Base-by-base conservation (phyloP, 2,329 filamentous ascomycete species). In the Verticillium albo-atrum region DNA sequence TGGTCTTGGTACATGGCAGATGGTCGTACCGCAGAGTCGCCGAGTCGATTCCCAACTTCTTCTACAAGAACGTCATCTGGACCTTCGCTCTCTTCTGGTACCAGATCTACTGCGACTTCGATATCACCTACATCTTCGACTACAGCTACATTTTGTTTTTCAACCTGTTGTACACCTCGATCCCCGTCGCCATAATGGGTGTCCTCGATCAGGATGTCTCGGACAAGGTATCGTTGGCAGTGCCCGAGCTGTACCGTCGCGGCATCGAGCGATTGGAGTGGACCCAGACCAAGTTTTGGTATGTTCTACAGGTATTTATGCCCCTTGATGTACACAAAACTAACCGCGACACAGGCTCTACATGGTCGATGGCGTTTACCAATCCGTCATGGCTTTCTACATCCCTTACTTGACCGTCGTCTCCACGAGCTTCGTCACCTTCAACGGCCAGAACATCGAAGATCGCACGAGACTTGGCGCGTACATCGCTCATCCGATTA, bases 1-100 rank as follows among this genome's bases (percentile, higher is more conserved):
- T 97, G 62, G 84, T 97, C 30, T 83, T 97, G 23, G 92, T 97
- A 4, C 93, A 97, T 71, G 93, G 93, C 60, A 86, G 93, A 60
- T 97, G 93, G 91, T 97, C 92, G n/a, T 99, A 99, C 77, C 86
- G 94, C 57, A 87, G 95, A 67, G 79, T 99, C 72, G 92, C 89
- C 30, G 95, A 99, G 78, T 91, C 89, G 54, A 97, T 96, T 69
- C 92, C 92, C 73, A 99, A 99, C 74, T 99, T 99, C 82, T 99
- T 99, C 81, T 99, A 98, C 86, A 99, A 99, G 89, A 99, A 98
- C 79, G 90, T 99, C 75, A 89, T 98, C 57, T 99, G 95, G 95
- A 95, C 92, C 1, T 94, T 97, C 71, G 85, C 89, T 51, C 90
- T 99, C 60, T 97, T 98, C 82, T 98, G 94, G 94, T 99, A 91